Percentiles rank a stretch among this genome's conserved stretches.
Evolutionary conservation across 768 basidiomycete species (phyloP).

Genomic region (Termitomyces sp.): DNA sequence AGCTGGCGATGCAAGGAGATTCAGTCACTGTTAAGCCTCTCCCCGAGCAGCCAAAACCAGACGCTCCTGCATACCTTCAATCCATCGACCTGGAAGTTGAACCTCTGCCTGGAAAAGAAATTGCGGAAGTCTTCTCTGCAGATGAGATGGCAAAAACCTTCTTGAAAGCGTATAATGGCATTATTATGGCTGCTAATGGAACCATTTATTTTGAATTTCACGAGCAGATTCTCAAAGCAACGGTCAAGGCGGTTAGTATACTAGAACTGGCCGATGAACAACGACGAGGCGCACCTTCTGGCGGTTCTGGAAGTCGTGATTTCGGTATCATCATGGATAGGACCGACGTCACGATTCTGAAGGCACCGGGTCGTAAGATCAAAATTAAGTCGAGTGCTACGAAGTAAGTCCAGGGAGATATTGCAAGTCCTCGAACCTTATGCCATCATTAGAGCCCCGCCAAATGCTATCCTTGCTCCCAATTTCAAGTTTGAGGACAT

Average conservation of each 20-base stretch:
- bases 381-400: constrained; percentile 90
- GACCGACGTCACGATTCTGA: constrained; percentile 88
- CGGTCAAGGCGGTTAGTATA: constrained; percentile 52
- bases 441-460: constrained; percentile 53
- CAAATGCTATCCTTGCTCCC: constrained; percentile 93
- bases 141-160: constrained; percentile 83
- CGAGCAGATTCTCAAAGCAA: constrained; percentile 73
- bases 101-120: constrained; percentile 44
- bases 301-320: constrained; percentile 22
- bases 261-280: constrained; percentile 63
- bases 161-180: constrained; percentile 64
- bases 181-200: constrained; percentile 66
- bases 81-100: constrained; percentile 78
- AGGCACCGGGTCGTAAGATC: constrained; percentile 74
- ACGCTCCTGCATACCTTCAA: constrained; percentile 59
- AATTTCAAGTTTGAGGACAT: constrained; percentile 99
- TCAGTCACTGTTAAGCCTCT: constrained; percentile 64
- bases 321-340: constrained; percentile 84
- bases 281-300: constrained; percentile 29
- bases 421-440: background rate
- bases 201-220: constrained; percentile 83
- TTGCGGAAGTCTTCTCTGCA: constrained; percentile 69
- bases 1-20: constrained; percentile 75
- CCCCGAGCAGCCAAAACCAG: constrained; percentile 41
- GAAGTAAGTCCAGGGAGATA: constrained; percentile 46